Evolutionary conservation across 164 flowering plant genomes (phyloP).

Genomic region (Nelumbo lutea): DNA sequence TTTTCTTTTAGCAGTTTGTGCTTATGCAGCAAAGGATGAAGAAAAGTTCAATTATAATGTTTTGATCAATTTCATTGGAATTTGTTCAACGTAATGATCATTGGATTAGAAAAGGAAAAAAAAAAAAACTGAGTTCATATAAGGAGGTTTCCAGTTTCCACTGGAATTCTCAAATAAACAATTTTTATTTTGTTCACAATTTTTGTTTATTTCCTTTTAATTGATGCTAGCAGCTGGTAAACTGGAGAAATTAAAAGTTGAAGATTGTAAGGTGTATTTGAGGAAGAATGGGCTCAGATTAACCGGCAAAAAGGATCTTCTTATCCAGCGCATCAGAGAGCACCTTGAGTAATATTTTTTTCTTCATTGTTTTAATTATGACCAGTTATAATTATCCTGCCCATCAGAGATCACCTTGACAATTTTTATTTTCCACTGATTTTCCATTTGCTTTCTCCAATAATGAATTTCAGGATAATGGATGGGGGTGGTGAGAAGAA

Average conservation of each 20-base stretch:
- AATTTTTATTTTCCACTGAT: too few species aligned
- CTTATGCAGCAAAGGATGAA: too few species aligned
- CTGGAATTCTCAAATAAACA: too few species aligned
- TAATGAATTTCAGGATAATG: constrained; percentile 38
- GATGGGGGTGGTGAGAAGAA: constrained; percentile 68
- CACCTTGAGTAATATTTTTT: constrained; percentile 44
- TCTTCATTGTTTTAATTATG: neutral
- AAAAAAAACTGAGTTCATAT: neutral
- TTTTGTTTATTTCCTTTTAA: neutral
- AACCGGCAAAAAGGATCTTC: constrained; percentile 62
- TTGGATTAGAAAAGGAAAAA: neutral
- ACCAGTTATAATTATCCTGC: neutral
- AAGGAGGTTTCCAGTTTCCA: neutral
- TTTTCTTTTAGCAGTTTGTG: too few species aligned
- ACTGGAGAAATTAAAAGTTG: constrained; percentile 66
- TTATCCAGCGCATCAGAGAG: constrained; percentile 66
- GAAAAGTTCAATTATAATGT: too few species aligned
- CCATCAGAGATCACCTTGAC: neutral
- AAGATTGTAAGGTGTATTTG: constrained; percentile 73
- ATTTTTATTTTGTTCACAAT: too few species aligned
- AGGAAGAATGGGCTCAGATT: constrained; percentile 67
- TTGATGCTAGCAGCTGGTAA: constrained; percentile 42
- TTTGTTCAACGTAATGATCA: neutral
- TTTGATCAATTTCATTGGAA: neutral
- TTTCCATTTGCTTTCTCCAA: neutral